phyloP scores from a whole-genome alignment of 108 stramenopile species.

The Fragilaria crotonensis region DNA sequence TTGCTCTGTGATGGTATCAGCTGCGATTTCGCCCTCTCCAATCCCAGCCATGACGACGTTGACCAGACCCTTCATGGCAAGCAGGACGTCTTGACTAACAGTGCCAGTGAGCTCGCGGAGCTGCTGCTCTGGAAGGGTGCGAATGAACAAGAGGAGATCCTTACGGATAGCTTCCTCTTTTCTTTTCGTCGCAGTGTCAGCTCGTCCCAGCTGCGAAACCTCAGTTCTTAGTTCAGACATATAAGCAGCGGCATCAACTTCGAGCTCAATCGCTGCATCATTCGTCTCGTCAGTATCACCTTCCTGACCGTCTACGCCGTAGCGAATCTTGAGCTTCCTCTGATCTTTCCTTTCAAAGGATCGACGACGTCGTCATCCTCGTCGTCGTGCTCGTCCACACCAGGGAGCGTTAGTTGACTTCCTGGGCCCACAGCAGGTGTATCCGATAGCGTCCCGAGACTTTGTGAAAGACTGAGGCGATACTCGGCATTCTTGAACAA shows the following conservation, averaged over 20 bases:
- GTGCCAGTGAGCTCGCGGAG: constrained; percentile 68
- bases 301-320: constrained; percentile 15
- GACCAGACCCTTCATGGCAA: constrained; percentile 92
- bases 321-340: constrained; percentile 62
- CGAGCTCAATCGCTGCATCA: constrained; percentile 57
- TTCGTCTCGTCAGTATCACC: too few species aligned
- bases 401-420: constrained; percentile 15
- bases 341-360: constrained; percentile 35
- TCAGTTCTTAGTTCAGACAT: constrained; percentile 84
- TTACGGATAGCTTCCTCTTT: constrained; percentile 74
- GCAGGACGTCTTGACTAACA: constrained; percentile 87
- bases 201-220: constrained; percentile 61
- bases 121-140: constrained; percentile 80
- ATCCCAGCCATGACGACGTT: constrained; percentile 69
- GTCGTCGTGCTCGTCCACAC: constrained; percentile 21
- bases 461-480: constrained; percentile 61
- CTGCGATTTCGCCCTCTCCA: constrained; percentile 58
- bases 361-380: constrained; percentile 23
- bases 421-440: background rate
- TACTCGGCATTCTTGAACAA: constrained; percentile 98
- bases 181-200: constrained; percentile 50
- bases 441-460: constrained; percentile 32
- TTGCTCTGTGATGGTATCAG: constrained; percentile 86
- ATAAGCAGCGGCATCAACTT: constrained; percentile 90
- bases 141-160: constrained; percentile 89